A percentile compares a stretch with the other conserved stretches of the same genome.
Conservation (phyloP, 495 filamentous ascomycete species). For the Aspergillus wentii region DNA sequence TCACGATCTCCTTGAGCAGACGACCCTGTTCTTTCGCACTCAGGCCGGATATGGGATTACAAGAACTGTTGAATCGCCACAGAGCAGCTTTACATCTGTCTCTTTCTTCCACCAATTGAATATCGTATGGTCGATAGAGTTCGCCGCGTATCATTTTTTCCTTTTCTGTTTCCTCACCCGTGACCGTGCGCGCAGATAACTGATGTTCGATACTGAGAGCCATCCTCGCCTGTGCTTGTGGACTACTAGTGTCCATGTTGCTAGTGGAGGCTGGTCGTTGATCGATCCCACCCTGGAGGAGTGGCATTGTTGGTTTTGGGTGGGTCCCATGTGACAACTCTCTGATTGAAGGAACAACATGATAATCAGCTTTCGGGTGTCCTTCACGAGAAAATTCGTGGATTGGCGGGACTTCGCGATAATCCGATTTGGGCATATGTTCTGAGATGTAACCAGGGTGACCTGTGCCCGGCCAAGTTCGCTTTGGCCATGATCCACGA, state of each 20-base stretch:
- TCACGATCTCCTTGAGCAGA: slow-evolving; percentile 70
- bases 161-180: slow-evolving; percentile 65
- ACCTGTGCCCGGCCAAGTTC: slow-evolving; percentile 26
- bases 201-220: slow-evolving; percentile 43
- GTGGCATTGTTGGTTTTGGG: slow-evolving; percentile 30
- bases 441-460: slow-evolving; percentile 35
- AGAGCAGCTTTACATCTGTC: slow-evolving; percentile 80
- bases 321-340: slow-evolving; percentile 34
- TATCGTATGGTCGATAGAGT: slow-evolving; percentile 71
- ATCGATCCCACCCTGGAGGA: slow-evolving; percentile 33
- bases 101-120: slow-evolving; percentile 77
- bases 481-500: slow-evolving; percentile 38
- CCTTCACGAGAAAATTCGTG: slow-evolving; percentile 40
- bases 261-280: slow-evolving; percentile 28
- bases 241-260: slow-evolving; percentile 35
- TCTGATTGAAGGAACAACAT: slow-evolving; percentile 38
- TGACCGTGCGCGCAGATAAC: slow-evolving; percentile 25
- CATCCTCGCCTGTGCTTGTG: slow-evolving; percentile 42
- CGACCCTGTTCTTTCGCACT: slow-evolving; percentile 75
- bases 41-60: slow-evolving; percentile 70
- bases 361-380: slow-evolving; percentile 36
- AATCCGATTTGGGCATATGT: slow-evolving; percentile 33
- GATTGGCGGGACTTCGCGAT: slow-evolving; percentile 39
- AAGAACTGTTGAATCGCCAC: slow-evolving; percentile 86
- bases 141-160: slow-evolving; percentile 91